Evolutionary conservation across 306 rosid species (phyloP), one percentile per base, ranked within the genome.

Genomic region (Dalbergia oliveri): DNA sequence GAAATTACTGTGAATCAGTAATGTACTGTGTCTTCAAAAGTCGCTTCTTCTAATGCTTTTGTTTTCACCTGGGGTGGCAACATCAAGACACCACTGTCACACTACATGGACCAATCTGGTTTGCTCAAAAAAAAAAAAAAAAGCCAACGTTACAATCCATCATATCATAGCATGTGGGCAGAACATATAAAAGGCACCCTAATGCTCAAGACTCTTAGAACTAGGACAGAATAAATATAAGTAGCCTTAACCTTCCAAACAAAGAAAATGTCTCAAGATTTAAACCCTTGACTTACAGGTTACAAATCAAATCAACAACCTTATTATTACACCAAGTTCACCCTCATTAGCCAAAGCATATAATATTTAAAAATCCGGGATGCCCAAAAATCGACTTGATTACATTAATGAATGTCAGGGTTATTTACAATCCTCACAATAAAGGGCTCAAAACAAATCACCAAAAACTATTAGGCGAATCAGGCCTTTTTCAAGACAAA

Each of bases 381-480:
- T 18, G 21, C 18, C 37, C 56, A 77, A 54, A 56, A 78, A 2
- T 26, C 5, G 1, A 11, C 21, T 31, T 8, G 50, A 33, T 69
- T 35, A 21, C 61, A 73, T 34, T 21, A 2, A 61, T 60, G 18
- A 35, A 49, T 19, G 63, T 70, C 19, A 44, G 39, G 59, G 37
- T 77, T 63, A 77, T 77, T 33, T 71, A 72, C 77, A 58, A 47
- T 61, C 80, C 66, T 78, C 73, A 23, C 15, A 23, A 78, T 71
- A 44, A 26, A 77, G 31, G 15, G 64, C 64, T 54, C 44, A 39
- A 78, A 71, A 71, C 6, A 63, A 76, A 41, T 56, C 37, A 19
- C 37, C 63, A 45, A 21, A 56, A 72, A 4, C 67, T 35, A n/a
- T 54, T 13, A 4, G n/a, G 58, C 53, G 33, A 8, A 51, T 31